Evolutionary conservation across 768 basidiomycete genomes (phyloP).

Genomic region (Termitomyces sp.): DNA sequence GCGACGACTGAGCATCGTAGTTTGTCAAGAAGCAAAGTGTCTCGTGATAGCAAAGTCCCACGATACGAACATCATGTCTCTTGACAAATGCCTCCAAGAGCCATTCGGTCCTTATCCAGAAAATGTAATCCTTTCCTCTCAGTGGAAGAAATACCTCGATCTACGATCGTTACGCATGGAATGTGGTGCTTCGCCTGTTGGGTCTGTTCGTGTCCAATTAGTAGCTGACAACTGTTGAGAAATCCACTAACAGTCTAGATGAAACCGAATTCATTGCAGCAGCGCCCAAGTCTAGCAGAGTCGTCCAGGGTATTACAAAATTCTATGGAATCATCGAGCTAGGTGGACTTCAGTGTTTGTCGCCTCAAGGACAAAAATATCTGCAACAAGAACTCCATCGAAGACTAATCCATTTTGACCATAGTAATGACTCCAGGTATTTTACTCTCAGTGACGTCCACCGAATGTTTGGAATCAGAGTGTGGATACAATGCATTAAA

Average conservation of each 20-base stretch:
- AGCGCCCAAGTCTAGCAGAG: conserved; percentile 18
- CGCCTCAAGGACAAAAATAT: conserved; percentile 31
- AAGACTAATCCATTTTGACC: conserved; percentile 24
- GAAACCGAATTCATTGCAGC: conserved; percentile 34
- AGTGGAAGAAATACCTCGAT: conserved; percentile 6
- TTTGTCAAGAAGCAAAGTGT: conserved; percentile 2
- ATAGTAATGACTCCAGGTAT: conserved; percentile 5
- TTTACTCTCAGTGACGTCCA: conserved; percentile 24
- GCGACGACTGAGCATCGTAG: conserved; percentile 34
- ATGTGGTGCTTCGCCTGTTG: conserved; percentile 11
- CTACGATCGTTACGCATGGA: conserved; percentile 13
- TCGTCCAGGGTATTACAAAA: conserved; percentile 25
- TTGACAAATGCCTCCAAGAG: conserved; percentile 14
- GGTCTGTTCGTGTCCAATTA: conserved; percentile 9
- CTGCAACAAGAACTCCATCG: conserved; percentile 40
- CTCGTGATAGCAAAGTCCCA: conserved; percentile 8
- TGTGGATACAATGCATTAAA: conserved; percentile 38
- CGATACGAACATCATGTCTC: conserved; percentile 3
- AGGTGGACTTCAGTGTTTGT: conserved; percentile 41
- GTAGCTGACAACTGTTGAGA: background rate
- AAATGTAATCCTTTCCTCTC: conserved; percentile 17
- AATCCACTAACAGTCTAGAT: conserved; percentile 31
- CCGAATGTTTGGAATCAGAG: conserved; percentile 25
- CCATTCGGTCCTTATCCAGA: conserved; percentile 29
- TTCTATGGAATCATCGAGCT: conserved; percentile 51